Conservation (phyloP, 768 basidiomycete species). For the Postia placenta region DNA sequence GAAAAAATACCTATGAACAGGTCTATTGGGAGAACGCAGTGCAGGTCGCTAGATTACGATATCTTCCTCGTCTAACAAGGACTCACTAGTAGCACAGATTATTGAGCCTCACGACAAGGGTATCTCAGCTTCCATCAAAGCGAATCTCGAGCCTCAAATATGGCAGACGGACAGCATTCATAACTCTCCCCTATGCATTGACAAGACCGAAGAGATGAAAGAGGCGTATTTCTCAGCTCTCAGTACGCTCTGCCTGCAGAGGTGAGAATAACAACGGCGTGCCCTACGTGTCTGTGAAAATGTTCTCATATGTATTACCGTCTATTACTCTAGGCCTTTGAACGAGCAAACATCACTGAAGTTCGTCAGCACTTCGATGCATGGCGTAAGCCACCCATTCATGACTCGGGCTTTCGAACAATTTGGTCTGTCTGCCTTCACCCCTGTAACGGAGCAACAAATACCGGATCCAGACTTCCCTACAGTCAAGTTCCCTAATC, state of each 20-base stretch:
- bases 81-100: too few relatives aligned
- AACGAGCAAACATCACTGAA: conserved; percentile 37
- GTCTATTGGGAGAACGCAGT: conserved; percentile 90
- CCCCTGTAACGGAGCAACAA: conserved; percentile 60
- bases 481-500: conserved; percentile 82
- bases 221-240: conserved; percentile 47
- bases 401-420: conserved; percentile 48
- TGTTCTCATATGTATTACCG: conserved; percentile 11
- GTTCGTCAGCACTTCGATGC: conserved; percentile 89
- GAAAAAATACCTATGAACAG: conserved; percentile 27
- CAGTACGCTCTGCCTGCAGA: too few relatives aligned
- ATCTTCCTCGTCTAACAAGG: background rate
- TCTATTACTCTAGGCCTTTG: conserved; percentile 6
- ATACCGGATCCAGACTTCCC: conserved; percentile 80
- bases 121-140: conserved; percentile 60
- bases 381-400: conserved; percentile 76
- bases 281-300: conserved; percentile 5
- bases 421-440: conserved; percentile 54
- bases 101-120: conserved; percentile 79
- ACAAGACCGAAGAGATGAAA: conserved; percentile 55
- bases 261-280: conserved; percentile 19
- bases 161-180: conserved; percentile 34
- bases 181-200: conserved; percentile 39
- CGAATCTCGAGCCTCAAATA: conserved; percentile 49
- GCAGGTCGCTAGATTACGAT: conserved; percentile 41